Evolutionary conservation across 768 basidiomycete species (phyloP).

Genomic region (Obba rivulosa): DNA sequence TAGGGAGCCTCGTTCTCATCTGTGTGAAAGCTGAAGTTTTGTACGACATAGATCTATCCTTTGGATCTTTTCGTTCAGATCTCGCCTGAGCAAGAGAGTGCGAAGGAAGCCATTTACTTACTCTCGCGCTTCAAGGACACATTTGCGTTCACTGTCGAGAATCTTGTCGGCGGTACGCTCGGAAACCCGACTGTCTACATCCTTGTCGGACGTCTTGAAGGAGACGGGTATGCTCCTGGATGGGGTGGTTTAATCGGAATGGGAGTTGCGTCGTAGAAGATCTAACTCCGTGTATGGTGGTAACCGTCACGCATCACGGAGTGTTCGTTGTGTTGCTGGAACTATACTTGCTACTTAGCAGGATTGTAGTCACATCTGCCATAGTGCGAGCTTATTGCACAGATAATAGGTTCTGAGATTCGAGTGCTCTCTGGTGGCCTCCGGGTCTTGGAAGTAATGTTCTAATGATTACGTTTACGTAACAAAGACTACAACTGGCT

Average conservation of each 20-base stretch:
- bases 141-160: conserved; percentile 11
- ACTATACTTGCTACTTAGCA: no score
- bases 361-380: no score
- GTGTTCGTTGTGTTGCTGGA: no score
- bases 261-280: conserved; percentile 31
- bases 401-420: no score
- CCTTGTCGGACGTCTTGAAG: conserved; percentile 29
- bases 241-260: conserved; percentile 35
- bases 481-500: no score
- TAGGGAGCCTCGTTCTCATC: not conserved
- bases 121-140: conserved; percentile 6
- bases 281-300: not conserved
- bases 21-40: not conserved
- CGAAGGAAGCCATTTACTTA: not conserved
- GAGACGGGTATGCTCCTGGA: conserved; percentile 4
- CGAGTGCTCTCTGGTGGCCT: no score
- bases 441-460: no score
- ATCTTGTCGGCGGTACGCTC: conserved; percentile 13
- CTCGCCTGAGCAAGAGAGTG: not conserved
- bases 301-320: no score
- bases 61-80: not conserved
- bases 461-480: no score
- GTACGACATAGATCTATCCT: no score
- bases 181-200: conserved; percentile 29
- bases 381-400: no score